Base-by-base conservation (phyloP, 345 rosid genomes). In the Acer campestre region DNA sequence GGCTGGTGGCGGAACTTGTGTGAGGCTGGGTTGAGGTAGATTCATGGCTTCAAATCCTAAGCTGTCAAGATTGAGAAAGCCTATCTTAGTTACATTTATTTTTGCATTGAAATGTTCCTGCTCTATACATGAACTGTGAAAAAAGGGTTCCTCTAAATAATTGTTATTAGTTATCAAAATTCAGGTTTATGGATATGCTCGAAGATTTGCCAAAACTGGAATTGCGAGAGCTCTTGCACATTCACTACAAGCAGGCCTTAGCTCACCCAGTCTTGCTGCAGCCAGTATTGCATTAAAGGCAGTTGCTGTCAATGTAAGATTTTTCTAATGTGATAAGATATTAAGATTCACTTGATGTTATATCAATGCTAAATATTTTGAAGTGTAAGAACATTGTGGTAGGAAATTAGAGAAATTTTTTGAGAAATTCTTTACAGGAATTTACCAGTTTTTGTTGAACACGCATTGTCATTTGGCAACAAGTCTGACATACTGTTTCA, bases 141-240 rank as follows among this genome's bases (percentile, higher is more conserved):
- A 42, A 59, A 25, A 1, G 6, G 23, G 63, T 46, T 68, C 14
- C 23, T 16, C 16, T 4, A 63, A 46, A 25, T 74, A 48, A 74
- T 31, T 18, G 13, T 29, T 42, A 27, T 40, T 35, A 18, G 46
- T 23, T 12, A 68, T 38, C 51, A 40, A 67, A 55, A 20, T 82
- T 82, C 85, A 94, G 99, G 99, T 96, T 66, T 96, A 92, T 87
- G 93, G 97, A 78, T 91, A 96, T 86, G 98, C 98, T 5, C 85
- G 97, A 38, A 88, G 84, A 80, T 96, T 96, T 76, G 97, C 98
- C 14, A 94, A 92, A 82, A 82, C 85, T 77, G 97, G 98, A 61
- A 87, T 92, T 76, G 90, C 95, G 10, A 82, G 61, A 83, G 83
- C 93, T 75, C 97, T 96, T 74, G 86, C 89, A 4, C 88, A 88